Base-by-base conservation (phyloP, 139 green algal genomes). In the Gonium pectorale region DNA sequence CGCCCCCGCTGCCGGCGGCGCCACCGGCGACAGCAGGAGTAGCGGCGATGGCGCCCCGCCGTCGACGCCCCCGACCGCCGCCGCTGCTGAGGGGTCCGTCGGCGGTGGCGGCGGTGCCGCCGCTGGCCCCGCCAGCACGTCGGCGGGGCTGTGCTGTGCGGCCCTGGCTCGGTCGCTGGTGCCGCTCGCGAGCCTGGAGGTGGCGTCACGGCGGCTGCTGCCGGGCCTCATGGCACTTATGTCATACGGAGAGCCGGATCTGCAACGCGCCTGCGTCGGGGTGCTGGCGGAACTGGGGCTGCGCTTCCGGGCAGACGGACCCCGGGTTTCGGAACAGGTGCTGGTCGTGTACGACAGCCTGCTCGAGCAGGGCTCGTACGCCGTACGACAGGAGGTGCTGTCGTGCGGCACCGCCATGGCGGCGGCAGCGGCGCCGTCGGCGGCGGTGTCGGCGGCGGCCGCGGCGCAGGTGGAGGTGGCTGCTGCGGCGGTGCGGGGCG, bases 331-430 rank as follows among this genome's bases (percentile, higher is more conserved):
- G 33, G 86, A 89, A 71, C 86, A 89, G 69, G 85, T 90, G 40
- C 66, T 87, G 37, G 86, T 56, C 31, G 86, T 90, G 71, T 87
- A 80, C 80, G 86, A 90, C 67, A 80, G 80, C 27, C 73, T 90
- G 66, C 72, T 90, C 35, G 86, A 90, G 41, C 67, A 77, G 51
- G 80, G 68, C 43, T 4, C 46, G 13, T 51, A 60, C 33, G 80
- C 38, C 8, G 72, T 87, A 29, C 79, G 81, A 43, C 56, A 78
- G 49, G 72, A 80, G 31, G 86, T 90, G 40, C 64, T 90, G 49
- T 63, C 38, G 8, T 41, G 51, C 8, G 86, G 86, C 13, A 60
- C 67, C 26, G 54, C 51, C 13, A 64, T 90, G 72, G 80, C 79
- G 35, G 63, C 79, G 44, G 62, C 80, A 31, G 73, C 67, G 26